Conservation (phyloP, 768 basidiomycete species). For the Trametes elegans region DNA sequence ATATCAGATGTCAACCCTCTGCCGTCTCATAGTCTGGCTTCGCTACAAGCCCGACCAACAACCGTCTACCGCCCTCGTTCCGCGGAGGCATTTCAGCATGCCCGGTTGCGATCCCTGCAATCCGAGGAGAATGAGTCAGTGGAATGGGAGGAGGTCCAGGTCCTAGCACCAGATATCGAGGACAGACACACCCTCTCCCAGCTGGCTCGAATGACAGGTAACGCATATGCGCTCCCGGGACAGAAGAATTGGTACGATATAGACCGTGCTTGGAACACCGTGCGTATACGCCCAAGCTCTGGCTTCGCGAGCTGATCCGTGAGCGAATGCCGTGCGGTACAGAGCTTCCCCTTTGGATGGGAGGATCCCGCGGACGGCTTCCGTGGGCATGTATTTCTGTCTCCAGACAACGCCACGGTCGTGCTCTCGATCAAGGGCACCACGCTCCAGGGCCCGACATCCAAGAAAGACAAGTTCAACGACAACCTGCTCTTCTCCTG, state of each 20-base stretch:
- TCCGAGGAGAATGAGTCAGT: slow-evolving; percentile 48
- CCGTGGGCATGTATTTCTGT: slow-evolving; percentile 85
- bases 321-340: not conserved
- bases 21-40: slow-evolving; percentile 5
- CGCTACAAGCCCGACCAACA: slow-evolving; percentile 50
- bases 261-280: slow-evolving; percentile 68
- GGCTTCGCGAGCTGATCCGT: slow-evolving; percentile 6
- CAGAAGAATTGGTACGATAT: slow-evolving; percentile 80
- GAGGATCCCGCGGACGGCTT: slow-evolving; percentile 70
- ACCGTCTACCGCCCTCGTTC: slow-evolving; percentile 62
- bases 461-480: slow-evolving; percentile 90
- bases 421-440: slow-evolving; percentile 92
- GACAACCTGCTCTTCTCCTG: slow-evolving; percentile 89
- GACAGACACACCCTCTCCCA: slow-evolving; percentile 79
- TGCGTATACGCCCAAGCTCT: slow-evolving; percentile 11
- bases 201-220: slow-evolving; percentile 83
- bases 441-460: slow-evolving; percentile 79
- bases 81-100: slow-evolving; percentile 46
- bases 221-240: slow-evolving; percentile 81
- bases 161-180: slow-evolving; percentile 74
- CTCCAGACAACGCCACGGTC: slow-evolving; percentile 75
- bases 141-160: slow-evolving; percentile 66
- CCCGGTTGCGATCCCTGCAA: slow-evolving; percentile 50
- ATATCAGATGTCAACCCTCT: not conserved
- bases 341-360: slow-evolving; percentile 85